Base-by-base conservation (phyloP, 495 filamentous ascomycete species). In the Trichoderma gamsii region DNA sequence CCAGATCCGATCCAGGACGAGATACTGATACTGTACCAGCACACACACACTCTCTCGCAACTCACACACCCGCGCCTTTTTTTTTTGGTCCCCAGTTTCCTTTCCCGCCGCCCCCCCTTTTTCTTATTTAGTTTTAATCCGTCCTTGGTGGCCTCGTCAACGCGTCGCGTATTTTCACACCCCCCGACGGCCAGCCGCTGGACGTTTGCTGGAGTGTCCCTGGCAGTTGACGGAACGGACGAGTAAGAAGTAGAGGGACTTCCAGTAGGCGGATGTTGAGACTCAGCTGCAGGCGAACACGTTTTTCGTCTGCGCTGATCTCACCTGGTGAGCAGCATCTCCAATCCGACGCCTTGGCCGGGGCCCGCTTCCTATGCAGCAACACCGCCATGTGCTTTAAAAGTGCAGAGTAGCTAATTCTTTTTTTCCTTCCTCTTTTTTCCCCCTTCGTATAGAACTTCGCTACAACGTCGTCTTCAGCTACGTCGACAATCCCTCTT, bases 291-390 rank as follows among this genome's bases (percentile, higher is more conserved):
- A 82, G 83, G 79, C 83, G 83, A 83, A 73, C 71, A 71, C 69
- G 71, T 70, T 61, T 72, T 72, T 83, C 82, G 83, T 85, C 83
- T 85, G 83, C 80, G 73, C 79, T 84, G 83, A 77, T 83, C 82
- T 83, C 79, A 73, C 76, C 71, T 75, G 77, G 83, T 83, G 78
- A 74, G 80, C 72, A 69, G 63, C 64, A 66, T 70, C 68, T 52
- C 67, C 38, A 67, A 27, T 64, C 44, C 49, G 41, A 25, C 44
- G 9, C 41, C 41, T 9, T 38, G 35, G 52, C 68, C 35, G 44
- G n/a, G 63, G 35, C 41, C 35, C 63, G 63, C 63, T 65, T 66
- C 51, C 29, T 56, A 52, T 52, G 43, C 63, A 41, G 56, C 56
- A 61, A 61, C 56, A 61, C 56, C 56, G 56, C 56, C 56, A 61